Evolutionary conservation across 2,329 filamentous ascomycete genomes (phyloP).

Genomic region (Ophiostoma montium): DNA sequence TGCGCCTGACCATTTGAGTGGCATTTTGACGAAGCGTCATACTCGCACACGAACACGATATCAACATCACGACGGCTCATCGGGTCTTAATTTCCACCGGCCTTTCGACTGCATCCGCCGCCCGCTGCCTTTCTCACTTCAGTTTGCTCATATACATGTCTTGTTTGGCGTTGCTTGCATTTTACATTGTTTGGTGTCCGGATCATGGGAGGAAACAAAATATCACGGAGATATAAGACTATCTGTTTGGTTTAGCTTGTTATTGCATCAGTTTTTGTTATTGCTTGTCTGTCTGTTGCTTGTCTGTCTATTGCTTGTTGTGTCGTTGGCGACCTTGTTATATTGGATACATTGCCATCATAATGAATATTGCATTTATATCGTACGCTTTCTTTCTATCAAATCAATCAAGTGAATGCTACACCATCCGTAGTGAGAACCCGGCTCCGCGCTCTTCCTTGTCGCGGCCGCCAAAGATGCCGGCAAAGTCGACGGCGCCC

Average conservation of each 20-base stretch:
- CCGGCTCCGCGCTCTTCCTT: slow-evolving; percentile 52
- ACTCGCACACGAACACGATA: neutral
- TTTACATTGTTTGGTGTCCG: slow-evolving; percentile 5
- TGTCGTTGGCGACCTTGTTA: neutral
- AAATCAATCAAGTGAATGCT: no score
- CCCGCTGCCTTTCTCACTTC: neutral
- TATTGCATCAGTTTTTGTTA: neutral
- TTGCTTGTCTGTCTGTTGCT: neutral
- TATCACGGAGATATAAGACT: slow-evolving; percentile 4
- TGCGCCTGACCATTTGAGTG: slow-evolving; percentile 18
- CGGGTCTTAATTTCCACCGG: slow-evolving; percentile 1
- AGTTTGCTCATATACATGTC: neutral
- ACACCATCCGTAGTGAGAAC: slow-evolving; percentile 51
- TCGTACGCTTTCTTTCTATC: neutral
- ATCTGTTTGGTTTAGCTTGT: slow-evolving; percentile 1
- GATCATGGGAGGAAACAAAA: slow-evolving; percentile 5
- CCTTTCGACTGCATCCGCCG: neutral
- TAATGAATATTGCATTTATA: neutral
- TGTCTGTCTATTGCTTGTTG: neutral
- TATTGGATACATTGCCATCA: no score
- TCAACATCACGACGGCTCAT: neutral
- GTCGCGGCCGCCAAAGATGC: slow-evolving; percentile 54
- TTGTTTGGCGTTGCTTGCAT: slow-evolving; percentile 1
- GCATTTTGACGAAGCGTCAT: no score
- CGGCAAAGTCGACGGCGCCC: slow-evolving; percentile 49